A percentile compares a stretch with the other conserved stretches of the same genome.
phyloP scores from a whole-genome alignment of 2,329 filamentous ascomycete genomes.

The Cadophora luteo-olivacea region DNA sequence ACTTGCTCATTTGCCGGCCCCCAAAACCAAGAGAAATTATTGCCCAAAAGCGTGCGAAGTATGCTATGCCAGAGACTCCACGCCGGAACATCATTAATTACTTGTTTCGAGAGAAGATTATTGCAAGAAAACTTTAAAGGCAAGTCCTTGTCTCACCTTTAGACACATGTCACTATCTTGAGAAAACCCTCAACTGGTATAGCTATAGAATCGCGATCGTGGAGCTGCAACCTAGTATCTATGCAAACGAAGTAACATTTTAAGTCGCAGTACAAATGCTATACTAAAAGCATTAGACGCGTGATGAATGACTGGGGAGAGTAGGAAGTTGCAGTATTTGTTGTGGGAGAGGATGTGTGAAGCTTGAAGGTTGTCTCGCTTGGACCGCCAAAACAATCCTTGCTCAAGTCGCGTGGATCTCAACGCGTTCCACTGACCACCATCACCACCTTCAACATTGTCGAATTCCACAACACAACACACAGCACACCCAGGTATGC shows the following conservation, averaged over 20 bases:
- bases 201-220: background rate
- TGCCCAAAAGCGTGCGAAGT: background rate
- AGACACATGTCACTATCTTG: background rate
- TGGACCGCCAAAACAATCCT: constrained; percentile 18
- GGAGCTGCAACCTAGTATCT: background rate
- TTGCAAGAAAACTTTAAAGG: background rate
- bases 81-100: too few relatives aligned
- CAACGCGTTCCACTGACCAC: background rate
- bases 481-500: constrained; percentile 18
- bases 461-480: too few relatives aligned
- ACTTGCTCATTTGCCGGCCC: background rate
- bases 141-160: background rate
- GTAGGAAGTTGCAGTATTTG: background rate
- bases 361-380: background rate
- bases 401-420: constrained; percentile 21
- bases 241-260: background rate
- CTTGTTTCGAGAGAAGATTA: background rate
- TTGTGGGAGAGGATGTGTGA: background rate
- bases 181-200: background rate
- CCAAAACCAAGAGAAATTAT: background rate
- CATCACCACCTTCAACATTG: background rate
- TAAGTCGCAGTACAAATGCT: too few relatives aligned
- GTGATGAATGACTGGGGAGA: background rate
- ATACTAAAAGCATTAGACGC: background rate
- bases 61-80: background rate